Evolutionary conservation across 2,329 filamentous ascomycete species (phyloP), one percentile per base, ranked within the genome.

Genomic region (Arachnopeziza araneosa): DNA sequence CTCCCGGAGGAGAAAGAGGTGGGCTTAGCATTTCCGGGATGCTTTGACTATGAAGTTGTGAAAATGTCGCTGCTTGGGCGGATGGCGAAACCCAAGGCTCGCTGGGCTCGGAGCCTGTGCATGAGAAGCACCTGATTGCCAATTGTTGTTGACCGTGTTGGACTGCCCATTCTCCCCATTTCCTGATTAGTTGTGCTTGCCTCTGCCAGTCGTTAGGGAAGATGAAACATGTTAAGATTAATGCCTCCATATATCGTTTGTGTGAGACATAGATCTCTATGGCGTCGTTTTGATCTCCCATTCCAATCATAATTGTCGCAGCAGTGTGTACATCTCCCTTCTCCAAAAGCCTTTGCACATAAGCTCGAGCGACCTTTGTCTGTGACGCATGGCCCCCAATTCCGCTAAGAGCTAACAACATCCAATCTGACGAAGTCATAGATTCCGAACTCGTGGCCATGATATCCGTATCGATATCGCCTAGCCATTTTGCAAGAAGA

Each of bases 341-440:
- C 73, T 96, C 92, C 1, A 99, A 81, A 0, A 99, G 80, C 55
- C 92, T 87, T 73, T 96, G 93, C 0, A 96, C 91, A 67, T 96
- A 96, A 2, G 91, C 88, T 60, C 93, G 89, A 1, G 91, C 92
- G 19, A 98, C 85, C 73, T 96, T 96, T 72, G 96, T 93, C 69
- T 96, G 90, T 1, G 91, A 91, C 48, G 85, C 80, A 63, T 85
- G 80, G 2, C 86, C 83, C 56, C 90, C 91, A 75, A 98, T 96
- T 50, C 91, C 90, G 70, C 91, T 96, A 56, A 99, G 76, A 12
- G 95, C 93, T 44, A 99, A 78, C 60, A 98, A 77, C 91, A 99
- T 97, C 95, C 95, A 99, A 74, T 98, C 95, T 0, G 91, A 90
- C 1, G 90, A 91, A 10, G 91, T 93, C 83, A 95, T 93, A n/a